These are phyloP conservation scores for Teratosphaeria viscida DNA, from an alignment of 2,329 filamentous ascomycete species.

Conservation along the genomic window DNA sequence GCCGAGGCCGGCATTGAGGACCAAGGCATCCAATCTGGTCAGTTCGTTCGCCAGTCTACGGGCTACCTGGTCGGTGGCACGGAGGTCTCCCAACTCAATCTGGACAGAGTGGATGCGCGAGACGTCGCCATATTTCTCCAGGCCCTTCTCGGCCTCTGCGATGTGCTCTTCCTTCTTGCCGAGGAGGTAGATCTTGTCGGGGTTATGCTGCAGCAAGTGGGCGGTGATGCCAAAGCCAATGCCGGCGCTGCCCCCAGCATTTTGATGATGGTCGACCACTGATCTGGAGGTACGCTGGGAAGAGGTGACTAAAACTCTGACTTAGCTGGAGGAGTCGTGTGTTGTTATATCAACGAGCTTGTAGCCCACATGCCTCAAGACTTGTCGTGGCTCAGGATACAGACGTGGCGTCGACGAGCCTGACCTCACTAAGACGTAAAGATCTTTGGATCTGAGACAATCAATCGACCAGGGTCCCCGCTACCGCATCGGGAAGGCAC, in stretches of 20 bases:
- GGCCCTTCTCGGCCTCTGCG: slow-evolving; percentile 32
- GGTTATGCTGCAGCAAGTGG: slow-evolving; percentile 31
- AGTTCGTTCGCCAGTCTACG: slow-evolving; percentile 33
- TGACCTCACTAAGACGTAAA: background rate
- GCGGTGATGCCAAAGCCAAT: slow-evolving; percentile 37
- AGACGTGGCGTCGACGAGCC: background rate
- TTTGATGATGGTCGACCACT: background rate
- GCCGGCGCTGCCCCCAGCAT: slow-evolving; percentile 29
- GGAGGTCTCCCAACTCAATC: slow-evolving; percentile 38
- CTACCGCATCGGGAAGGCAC: background rate
- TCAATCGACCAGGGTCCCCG: background rate
- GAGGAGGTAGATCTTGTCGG: slow-evolving; percentile 38
- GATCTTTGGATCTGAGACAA: background rate
- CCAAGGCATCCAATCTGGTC: slow-evolving; percentile 35
- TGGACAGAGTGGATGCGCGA: slow-evolving; percentile 36
- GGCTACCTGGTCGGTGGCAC: slow-evolving; percentile 37
- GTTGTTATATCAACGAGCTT: background rate
- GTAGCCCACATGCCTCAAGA: background rate
- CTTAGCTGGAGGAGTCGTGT: background rate
- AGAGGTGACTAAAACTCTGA: background rate
- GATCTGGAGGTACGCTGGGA: background rate
- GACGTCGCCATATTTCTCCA: slow-evolving; percentile 36
- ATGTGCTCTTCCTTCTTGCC: slow-evolving; percentile 41
- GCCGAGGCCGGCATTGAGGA: slow-evolving; percentile 42
- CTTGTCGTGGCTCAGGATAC: background rate